Evolutionary conservation across 345 rosid species (phyloP).

Genomic region (Dimocarpus longan): DNA sequence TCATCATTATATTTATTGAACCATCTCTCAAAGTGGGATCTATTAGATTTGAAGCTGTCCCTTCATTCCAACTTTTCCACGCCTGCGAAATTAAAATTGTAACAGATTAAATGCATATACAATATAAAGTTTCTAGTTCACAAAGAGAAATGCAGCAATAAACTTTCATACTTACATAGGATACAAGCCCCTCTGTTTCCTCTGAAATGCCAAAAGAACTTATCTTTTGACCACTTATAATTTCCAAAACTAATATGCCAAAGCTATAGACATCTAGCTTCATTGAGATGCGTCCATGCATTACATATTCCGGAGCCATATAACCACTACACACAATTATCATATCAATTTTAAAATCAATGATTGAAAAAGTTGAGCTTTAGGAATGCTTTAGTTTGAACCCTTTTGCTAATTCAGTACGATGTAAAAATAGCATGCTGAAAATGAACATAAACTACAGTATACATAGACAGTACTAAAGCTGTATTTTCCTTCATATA

Average conservation of each 20-base stretch:
- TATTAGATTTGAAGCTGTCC: conserved; percentile 22
- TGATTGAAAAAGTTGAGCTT: too few relatives aligned
- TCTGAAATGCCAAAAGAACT: neutral
- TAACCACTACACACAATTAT: neutral
- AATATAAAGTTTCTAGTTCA: too few relatives aligned
- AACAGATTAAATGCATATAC: neutral
- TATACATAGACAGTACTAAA: neutral
- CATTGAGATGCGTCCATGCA: neutral
- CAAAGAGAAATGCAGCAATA: too few relatives aligned
- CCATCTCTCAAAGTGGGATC: conserved; percentile 23
- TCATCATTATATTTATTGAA: conserved; percentile 18
- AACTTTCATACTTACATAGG: neutral
- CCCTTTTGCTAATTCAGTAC: neutral
- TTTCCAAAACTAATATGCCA: neutral
- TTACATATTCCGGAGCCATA: conserved; percentile 4
- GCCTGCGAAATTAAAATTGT: conserved; percentile 18
- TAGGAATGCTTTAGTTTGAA: neutral
- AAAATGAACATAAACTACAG: neutral
- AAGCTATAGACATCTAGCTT: neutral
- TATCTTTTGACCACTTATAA: neutral
- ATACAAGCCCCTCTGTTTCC: neutral
- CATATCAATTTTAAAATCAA: neutral
- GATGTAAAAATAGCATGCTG: too few relatives aligned
- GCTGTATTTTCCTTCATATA: neutral
- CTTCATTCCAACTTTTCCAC: conserved; percentile 38